Evolutionary conservation across 352 stramenopile genomes (phyloP), one percentile per base, ranked within the genome.

Genomic region (Globisporangium echinulatum): DNA sequence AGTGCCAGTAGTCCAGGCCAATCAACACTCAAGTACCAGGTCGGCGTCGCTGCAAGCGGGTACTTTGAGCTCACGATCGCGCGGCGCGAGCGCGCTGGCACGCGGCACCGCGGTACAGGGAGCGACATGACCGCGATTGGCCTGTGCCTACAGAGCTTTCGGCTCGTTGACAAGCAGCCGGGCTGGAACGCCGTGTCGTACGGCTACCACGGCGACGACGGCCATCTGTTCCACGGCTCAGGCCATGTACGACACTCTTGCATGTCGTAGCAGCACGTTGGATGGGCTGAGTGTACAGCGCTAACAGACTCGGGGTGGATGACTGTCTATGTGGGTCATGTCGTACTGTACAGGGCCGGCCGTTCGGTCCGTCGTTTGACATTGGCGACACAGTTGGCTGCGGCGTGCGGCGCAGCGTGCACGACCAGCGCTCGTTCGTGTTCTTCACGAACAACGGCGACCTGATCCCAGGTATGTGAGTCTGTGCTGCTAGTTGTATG

Each of bases 151-250:
- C 61, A 55, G 2, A 61, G 59, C 38, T 94, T 94, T 54, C 67
- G 65, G 10, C 59, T 94, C 38, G 59, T 91, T 8, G 74, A 70
- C 15, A 79, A 83, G 43, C 82, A 92, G 56, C 85, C 82, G 14
- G 85, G 85, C 0, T 94, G 85, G 85, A 80, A 79, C 40, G 47
- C 54, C 0, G 49, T 67, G 14, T 94, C 85, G 36, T 77, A 82
- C 54, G 85, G 85, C 9, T 94, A 92, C 54, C 85, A 94, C 39
- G 81, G 85, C 13, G 85, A 94, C 49, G 82, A 94, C 49, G 85
- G 85, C 2, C 61, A 74, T 52, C 82, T 78, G n/a, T 94, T 89
- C 55, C 63, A 82, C 47, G 61, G 72, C 51, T 72, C 68, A 14
- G 70, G 70, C 46, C 68, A 72, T 52, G 84, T 90, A 59, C 37